Evolutionary conservation across 2,329 filamentous ascomycete genomes (phyloP), one percentile per base, ranked within the genome.

Genomic region (Diaporthe helianthi): DNA sequence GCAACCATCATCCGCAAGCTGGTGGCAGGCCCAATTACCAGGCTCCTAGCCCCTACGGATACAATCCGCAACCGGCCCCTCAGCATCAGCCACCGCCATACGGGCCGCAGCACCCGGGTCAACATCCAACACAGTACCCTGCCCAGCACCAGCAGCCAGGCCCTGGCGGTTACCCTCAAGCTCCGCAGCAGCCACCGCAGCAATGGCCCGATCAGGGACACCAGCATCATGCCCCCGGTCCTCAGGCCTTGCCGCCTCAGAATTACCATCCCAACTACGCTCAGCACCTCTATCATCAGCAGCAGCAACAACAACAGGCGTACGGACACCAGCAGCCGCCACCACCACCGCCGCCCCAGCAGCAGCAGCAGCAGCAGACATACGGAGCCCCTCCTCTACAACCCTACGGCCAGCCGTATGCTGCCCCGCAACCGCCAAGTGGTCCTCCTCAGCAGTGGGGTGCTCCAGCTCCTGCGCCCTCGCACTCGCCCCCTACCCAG

Each of bases 241-340:
- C 86, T 74, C 78, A 80, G 52, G 81, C 82, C 49, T 78, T 89
- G 41, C 82, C 86, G 61, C 78, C 84, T 38, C 80, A 84, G 71
- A 86, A 86, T 74, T 89, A 89, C 74, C 87, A 88, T 72, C 86
- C 86, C 41, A 87, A 86, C 76, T 89, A 88, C 75, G 83, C 86
- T 47, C 84, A 84, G 49, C 88, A 89, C 73, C 77, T 81, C 10
- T 89, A 88, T 69, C 76, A 80, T 38, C 78, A 78, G 51, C 75
- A 75, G 8, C 75, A 76, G 33, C 84, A 84, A 71, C 74, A 38
- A 44, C 67, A 46, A 47, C 78, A 78, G 52, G 75, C 74, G n/a
- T 85, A 84, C 70, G 75, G 76, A 54, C 78, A 78, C 69, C 79
- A 79, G 44, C 78, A 78, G 55, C 79, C 29, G 55, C 79, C 29